A percentile compares a stretch with the other conserved stretches of the same genome.
phyloP scores from a whole-genome alignment of 345 rosid genomes.

The Eucalyptus cloeziana region DNA sequence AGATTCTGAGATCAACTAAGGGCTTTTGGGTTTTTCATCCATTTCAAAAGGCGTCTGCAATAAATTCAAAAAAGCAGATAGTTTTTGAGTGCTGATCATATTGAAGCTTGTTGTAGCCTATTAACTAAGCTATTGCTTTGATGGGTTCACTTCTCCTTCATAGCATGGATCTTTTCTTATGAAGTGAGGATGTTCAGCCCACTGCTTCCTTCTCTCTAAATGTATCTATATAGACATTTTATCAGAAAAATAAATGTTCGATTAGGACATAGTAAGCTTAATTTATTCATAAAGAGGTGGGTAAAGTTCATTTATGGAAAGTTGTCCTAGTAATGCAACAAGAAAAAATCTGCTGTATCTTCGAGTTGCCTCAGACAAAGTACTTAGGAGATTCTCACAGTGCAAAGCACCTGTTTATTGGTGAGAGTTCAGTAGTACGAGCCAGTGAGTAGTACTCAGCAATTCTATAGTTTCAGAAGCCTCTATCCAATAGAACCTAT shows the following conservation, averaged over 20 bases:
- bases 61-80: not conserved
- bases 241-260: not conserved
- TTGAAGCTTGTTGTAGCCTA: not conserved
- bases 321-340: not conserved
- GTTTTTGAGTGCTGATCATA: not conserved
- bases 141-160: not conserved
- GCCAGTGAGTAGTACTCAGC: not conserved
- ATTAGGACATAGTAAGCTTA: not conserved
- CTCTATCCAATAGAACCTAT: not conserved
- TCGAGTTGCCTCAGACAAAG: not conserved
- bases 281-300: not conserved
- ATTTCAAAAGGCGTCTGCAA: accelerated
- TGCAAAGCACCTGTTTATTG: not conserved
- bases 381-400: not conserved
- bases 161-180: not conserved
- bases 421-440: not conserved
- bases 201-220: not conserved
- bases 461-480: not conserved
- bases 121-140: not conserved
- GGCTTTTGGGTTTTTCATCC: not conserved
- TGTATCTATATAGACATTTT: not conserved
- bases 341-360: not conserved
- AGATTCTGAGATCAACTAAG: not conserved
- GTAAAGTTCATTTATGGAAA: not conserved
- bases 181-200: not conserved